These are phyloP conservation scores for Nicotiana tabacum DNA, from an alignment of 257 asterid species.

Conservation along the genomic window DNA sequence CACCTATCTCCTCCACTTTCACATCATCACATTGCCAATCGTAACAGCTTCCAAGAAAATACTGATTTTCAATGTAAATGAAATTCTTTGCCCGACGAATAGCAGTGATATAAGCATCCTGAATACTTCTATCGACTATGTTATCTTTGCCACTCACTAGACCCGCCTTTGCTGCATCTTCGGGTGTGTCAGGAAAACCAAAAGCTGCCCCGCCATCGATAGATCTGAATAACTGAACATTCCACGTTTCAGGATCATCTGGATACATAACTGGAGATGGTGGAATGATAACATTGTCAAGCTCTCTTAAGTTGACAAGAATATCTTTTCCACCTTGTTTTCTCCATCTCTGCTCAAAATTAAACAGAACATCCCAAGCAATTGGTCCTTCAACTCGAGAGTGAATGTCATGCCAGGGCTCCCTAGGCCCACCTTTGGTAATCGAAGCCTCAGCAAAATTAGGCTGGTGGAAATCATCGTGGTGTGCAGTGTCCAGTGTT, in stretches of 20 bases:
- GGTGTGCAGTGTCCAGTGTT: constrained; percentile 78
- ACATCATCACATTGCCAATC: constrained; percentile 60
- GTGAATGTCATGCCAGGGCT: constrained; percentile 92
- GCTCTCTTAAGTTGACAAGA: constrained; percentile 57
- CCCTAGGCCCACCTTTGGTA: constrained; percentile 75
- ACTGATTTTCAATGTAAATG: constrained; percentile 79
- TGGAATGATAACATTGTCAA: constrained; percentile 46
- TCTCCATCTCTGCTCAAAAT: constrained; percentile 90
- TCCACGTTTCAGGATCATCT: constrained; percentile 74
- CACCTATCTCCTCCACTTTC: constrained; percentile 66
- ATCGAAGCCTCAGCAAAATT: constrained; percentile 61
- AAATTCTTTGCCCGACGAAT: constrained; percentile 79
- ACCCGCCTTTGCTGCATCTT: constrained; percentile 69
- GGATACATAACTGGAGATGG: constrained; percentile 73
- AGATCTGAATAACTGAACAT: constrained; percentile 76
- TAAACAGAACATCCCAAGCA: constrained; percentile 83
- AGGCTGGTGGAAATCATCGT: constrained; percentile 84
- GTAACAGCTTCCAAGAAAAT: constrained; percentile 69
- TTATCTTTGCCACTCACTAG: constrained; percentile 81
- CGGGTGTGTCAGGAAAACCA: constrained; percentile 77
- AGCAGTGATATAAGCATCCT: constrained; percentile 80
- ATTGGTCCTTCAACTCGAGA: constrained; percentile 74
- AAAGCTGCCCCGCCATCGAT: constrained; percentile 94
- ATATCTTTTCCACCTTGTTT: constrained; percentile 77
- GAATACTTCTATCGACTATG: constrained; percentile 75